Percentiles rank a stretch among this genome's conserved stretches.
phyloP scores from a whole-genome alignment of 208 protist species.

The Blechomonas ayalai region DNA sequence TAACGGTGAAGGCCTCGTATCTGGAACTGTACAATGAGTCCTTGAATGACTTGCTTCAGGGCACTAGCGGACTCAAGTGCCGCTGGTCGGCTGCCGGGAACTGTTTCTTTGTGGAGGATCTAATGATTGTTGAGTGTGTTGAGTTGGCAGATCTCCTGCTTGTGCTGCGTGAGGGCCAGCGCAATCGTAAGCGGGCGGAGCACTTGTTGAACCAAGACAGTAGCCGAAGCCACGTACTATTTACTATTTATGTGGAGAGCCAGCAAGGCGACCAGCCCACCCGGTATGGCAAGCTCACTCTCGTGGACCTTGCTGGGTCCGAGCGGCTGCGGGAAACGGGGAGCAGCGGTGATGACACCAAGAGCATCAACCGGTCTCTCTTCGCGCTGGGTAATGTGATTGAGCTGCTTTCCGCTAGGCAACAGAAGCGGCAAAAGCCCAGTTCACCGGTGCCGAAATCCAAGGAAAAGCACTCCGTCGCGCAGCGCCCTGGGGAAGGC shows the following conservation, averaged over 20 bases:
- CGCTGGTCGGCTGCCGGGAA: slow-evolving; percentile 64
- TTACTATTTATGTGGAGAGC: slow-evolving; percentile 75
- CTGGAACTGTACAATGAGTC: slow-evolving; percentile 86
- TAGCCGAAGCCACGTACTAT: slow-evolving; percentile 87
- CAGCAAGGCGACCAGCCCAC: slow-evolving; percentile 7
- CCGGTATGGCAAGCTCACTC: slow-evolving; percentile 73
- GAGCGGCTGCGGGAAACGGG: slow-evolving; percentile 87
- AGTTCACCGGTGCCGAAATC: no score
- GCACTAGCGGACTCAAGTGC: slow-evolving; percentile 41
- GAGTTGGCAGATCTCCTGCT: slow-evolving; percentile 60
- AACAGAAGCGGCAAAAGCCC: background rate
- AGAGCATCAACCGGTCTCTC: slow-evolving; percentile 87
- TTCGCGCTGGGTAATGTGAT: slow-evolving; percentile 89
- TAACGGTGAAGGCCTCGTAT: slow-evolving; percentile 48
- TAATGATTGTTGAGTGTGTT: slow-evolving; percentile 75
- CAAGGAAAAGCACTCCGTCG: slow-evolving; percentile 3
- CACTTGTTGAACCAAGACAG: slow-evolving; percentile 85
- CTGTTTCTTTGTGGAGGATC: slow-evolving; percentile 80
- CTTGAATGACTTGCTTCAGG: slow-evolving; percentile 78
- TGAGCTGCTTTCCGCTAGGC: slow-evolving; percentile 44
- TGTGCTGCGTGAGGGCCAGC: slow-evolving; percentile 78
- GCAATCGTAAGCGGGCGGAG: slow-evolving; percentile 55
- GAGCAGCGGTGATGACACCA: slow-evolving; percentile 64
- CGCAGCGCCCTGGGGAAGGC: background rate
- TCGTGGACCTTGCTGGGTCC: slow-evolving; percentile 93